Evolutionary conservation across 805 yeast species (phyloP).

Genomic region (Suhomyces sp.): DNA sequence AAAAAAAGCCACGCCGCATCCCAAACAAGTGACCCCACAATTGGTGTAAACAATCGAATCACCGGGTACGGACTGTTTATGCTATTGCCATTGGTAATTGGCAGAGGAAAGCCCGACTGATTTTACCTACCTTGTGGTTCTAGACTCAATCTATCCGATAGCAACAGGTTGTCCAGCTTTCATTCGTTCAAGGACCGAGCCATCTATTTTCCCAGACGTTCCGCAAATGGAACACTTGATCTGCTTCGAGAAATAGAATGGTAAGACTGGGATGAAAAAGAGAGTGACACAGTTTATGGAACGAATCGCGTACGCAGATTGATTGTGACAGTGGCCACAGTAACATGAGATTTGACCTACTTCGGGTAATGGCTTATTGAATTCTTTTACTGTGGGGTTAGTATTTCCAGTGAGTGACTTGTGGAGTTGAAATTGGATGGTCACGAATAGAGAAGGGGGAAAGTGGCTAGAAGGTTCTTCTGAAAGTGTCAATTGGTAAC

Average conservation of each 20-base stretch:
- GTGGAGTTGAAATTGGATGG: not conserved
- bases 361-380: conserved; percentile 31
- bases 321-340: conserved; percentile 62
- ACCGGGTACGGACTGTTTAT: no score
- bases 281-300: conserved; percentile 53
- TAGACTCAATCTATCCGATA: conserved; percentile 17
- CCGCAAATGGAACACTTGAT: conserved; percentile 53
- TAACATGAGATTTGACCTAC: conserved; percentile 35
- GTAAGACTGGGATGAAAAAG: conserved; percentile 55
- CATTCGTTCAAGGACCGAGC: conserved; percentile 23
- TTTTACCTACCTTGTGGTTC: no score
- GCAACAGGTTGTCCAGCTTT: conserved; percentile 37
- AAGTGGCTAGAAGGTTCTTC: no score
- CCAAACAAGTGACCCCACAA: no score
- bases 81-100: no score
- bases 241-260: conserved; percentile 52
- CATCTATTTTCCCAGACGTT: conserved; percentile 33
- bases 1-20: no score
- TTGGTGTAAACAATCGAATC: no score
- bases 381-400: conserved; percentile 28
- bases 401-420: conserved; percentile 1
- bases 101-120: no score
- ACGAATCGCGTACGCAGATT: conserved; percentile 51
- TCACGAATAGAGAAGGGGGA: no score
- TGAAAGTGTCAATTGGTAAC: no score